Evolutionary conservation across 106 monocot species (phyloP), one percentile per base, ranked within the genome.

Genomic region (Apostasia ramifera): DNA sequence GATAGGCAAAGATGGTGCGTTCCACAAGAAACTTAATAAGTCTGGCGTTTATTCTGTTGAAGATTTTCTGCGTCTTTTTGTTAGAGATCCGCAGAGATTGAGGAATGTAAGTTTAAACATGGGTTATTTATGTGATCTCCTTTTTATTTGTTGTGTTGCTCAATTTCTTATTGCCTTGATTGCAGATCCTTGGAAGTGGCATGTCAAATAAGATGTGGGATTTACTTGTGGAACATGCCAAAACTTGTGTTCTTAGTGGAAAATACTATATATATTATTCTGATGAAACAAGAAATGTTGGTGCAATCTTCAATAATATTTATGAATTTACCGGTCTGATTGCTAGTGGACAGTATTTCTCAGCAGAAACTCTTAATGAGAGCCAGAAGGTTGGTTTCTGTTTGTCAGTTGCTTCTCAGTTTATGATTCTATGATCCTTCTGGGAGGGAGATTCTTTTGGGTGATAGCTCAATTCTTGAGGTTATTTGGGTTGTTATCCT

Each of bases 141-240:
- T 56, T 13, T 44, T 41, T 59, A 55, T 57, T 44, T 15, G 26
- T 44, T 52, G n/a, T 45, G 12, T 63, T 47, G 38, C 43, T 70
- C 26, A 55, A 67, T 56, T 10, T 50, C 53, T 15, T 2, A 56
- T 69, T 56, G 59, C 59, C 66, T 44, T 40, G 63, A 74, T 61
- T 74, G 53, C 55, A 95, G 91, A 82, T 91, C 68, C 91, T 95
- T 58, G 95, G 95, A 61, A 88, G 82, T 73, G 82, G 88, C 67
- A 91, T 95, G 91, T 95, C 95, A 59, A 95, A 88, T 72, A 91
- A 81, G 75, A 95, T 95, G 95, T 95, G 95, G 95, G 95, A 95
- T 39, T 78, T 71, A 50, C 91, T 95, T 63, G 82, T 91, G 10
- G 95, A 95, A 76, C 95, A 95, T 84, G 85, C 91, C 1, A 95